Percentiles rank a stretch among this genome's conserved stretches.
Evolutionary conservation across 306 rosid genomes (phyloP).

Genomic region (Fragaria iinumae): DNA sequence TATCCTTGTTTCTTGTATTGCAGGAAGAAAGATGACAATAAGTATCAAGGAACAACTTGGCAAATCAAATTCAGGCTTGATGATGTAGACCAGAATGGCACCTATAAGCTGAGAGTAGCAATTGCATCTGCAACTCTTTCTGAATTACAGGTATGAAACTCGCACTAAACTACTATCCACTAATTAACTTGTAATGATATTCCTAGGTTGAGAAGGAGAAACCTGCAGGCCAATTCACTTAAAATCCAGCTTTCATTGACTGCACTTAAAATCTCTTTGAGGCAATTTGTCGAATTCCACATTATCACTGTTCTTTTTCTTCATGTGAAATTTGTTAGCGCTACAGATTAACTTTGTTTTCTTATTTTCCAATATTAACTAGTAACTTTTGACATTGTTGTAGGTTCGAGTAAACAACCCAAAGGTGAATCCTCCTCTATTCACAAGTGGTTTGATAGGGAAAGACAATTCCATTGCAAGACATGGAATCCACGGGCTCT

Average conservation of each 20-base stretch:
- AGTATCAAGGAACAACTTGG: conserved; percentile 96
- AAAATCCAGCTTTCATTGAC: no score
- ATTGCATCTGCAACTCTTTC: conserved; percentile 72
- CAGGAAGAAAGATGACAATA: conserved; percentile 64
- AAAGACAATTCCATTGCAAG: conserved; percentile 88
- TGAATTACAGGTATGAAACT: conserved; percentile 66
- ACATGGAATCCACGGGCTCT: conserved; percentile 91
- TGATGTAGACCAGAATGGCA: conserved; percentile 36
- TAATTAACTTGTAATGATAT: neutral
- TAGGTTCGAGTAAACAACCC: conserved; percentile 81
- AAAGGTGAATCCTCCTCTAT: conserved; percentile 46
- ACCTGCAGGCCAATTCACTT: neutral
- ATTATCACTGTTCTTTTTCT: neutral
- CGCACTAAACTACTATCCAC: neutral
- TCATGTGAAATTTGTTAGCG: neutral
- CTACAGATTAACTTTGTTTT: neutral
- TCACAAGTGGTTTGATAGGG: conserved; percentile 86
- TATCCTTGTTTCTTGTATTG: neutral
- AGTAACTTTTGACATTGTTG: neutral
- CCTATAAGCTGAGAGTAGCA: conserved; percentile 71
- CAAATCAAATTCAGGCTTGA: conserved; percentile 70
- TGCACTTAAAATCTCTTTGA: no score
- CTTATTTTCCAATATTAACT: neutral
- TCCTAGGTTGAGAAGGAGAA: neutral
- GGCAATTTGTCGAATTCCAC: neutral